Percentiles rank a stretch among this genome's conserved stretches.
These are phyloP conservation scores for Fusarium musae DNA, from an alignment of 2,329 filamentous ascomycete species.

Conservation along the genomic window DNA sequence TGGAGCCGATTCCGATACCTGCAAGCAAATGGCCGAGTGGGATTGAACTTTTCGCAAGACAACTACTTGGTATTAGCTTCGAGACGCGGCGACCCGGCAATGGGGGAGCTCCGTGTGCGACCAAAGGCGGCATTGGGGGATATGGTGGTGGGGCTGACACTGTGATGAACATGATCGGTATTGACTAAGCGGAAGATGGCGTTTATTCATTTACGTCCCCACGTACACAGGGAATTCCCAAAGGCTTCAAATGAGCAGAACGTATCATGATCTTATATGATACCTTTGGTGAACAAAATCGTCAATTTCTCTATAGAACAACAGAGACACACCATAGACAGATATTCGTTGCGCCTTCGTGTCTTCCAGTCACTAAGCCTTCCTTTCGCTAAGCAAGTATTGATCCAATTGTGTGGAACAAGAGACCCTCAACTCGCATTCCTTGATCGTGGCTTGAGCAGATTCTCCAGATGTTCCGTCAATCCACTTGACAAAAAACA, in stretches of 20 bases:
- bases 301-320: too few species aligned
- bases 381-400: not conserved
- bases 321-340: too few species aligned
- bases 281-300: too few species aligned
- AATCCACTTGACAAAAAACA: not conserved
- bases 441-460: rapidly evolving
- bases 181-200: not conserved
- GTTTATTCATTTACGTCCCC: not conserved
- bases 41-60: not conserved
- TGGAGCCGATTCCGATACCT: not conserved
- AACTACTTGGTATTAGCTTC: not conserved
- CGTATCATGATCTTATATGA: too few species aligned
- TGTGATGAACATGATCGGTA: too few species aligned
- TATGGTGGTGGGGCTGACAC: not conserved
- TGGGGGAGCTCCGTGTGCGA: not conserved
- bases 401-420: not conserved
- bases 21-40: not conserved
- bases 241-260: too few species aligned
- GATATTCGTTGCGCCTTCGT: too few species aligned
- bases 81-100: not conserved
- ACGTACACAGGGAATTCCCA: not conserved
- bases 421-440: not conserved
- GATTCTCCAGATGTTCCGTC: rapidly evolving
- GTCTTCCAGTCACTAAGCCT: too few species aligned
- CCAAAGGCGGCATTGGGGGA: not conserved